phyloP scores from a whole-genome alignment of 108 stramenopile species.

The Cyclotella choctawhatcheeana region DNA sequence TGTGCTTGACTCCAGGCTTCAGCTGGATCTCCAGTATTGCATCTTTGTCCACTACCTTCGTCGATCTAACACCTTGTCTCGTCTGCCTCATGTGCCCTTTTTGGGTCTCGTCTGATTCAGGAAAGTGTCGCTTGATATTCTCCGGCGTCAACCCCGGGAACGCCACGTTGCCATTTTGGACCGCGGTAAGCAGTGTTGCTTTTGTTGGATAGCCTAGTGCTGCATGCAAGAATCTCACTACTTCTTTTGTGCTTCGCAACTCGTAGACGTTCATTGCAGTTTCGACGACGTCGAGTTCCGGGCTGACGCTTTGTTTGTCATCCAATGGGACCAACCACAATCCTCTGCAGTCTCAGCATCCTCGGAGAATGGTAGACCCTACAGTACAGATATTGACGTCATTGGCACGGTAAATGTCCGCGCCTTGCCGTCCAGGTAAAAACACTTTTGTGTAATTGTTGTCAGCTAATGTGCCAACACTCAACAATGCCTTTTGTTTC shows the following conservation, averaged over 20 bases:
- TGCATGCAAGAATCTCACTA: constrained; percentile 11
- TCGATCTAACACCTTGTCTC: constrained; percentile 32
- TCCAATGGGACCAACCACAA: neutral
- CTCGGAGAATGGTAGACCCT: neutral
- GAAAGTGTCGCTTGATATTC: neutral
- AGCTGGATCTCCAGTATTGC: neutral
- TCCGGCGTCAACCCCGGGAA: constrained; percentile 24
- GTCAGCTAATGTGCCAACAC: neutral
- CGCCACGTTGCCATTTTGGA: constrained; percentile 17
- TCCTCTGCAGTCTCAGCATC: neutral
- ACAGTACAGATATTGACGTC: neutral
- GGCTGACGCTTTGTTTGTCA: neutral
- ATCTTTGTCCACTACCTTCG: constrained; percentile 17
- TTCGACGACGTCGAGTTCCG: neutral
- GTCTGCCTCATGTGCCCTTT: constrained; percentile 52
- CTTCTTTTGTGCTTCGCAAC: neutral
- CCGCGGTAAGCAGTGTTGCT: constrained; percentile 22
- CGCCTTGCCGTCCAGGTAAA: neutral
- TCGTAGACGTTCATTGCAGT: constrained; percentile 5
- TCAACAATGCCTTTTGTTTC: neutral
- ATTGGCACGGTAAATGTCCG: neutral
- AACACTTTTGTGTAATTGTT: neutral
- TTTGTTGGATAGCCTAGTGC: constrained; percentile 2
- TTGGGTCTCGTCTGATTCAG: constrained; percentile 5
- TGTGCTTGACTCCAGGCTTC: neutral